Evolutionary conservation across 2,329 filamentous ascomycete genomes (phyloP), one percentile per base, ranked within the genome.

Genomic region (Aspergillus fischeri): DNA sequence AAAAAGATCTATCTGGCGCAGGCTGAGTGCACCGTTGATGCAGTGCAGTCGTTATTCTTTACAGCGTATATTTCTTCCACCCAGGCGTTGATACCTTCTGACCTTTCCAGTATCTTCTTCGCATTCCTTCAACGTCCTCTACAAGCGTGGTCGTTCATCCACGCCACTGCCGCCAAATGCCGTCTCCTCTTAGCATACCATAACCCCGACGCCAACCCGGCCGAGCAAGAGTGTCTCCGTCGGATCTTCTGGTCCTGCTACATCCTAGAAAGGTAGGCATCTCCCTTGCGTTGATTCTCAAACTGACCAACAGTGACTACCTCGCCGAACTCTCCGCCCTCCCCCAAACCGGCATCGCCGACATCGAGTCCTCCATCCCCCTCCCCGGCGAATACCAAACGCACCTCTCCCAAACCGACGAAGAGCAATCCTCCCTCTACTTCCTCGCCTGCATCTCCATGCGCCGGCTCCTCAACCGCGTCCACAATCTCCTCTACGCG

Each of bases 161-260:
- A 75, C 50, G 74, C 77, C 1, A 77, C 79, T 0, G 79, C 81
- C 0, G 75, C 79, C 0, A 80, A 81, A 60, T 82, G 80, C 54
- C 76, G 81, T 1, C 65, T 82, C 1, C 71, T 83, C 0, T 63
- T 82, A 2, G 78, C 80, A 0, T 81, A 81, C 49, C 71, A 73
- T 1, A 66, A 69, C 0, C 66, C 61, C 3, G 70, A 67, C 8
- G 71, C 73, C 29, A 68, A 67, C 0, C 60, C 64, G 0, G 75
- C 81, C 58, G 77, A 80, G 3, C 69, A 76, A 41, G 80, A 83
- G 61, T 77, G 80, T 2, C 76, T 81, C 0, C 70, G 77, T 14
- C 70, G 81, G 1, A 81, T 82, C 53, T 83, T 83, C 59, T 83
- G 80, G 80, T 78, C 81, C 0, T 82, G 80, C 56, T 83, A 82